phyloP scores from a whole-genome alignment of 257 asterid species.

The Solanum medicagineum region DNA sequence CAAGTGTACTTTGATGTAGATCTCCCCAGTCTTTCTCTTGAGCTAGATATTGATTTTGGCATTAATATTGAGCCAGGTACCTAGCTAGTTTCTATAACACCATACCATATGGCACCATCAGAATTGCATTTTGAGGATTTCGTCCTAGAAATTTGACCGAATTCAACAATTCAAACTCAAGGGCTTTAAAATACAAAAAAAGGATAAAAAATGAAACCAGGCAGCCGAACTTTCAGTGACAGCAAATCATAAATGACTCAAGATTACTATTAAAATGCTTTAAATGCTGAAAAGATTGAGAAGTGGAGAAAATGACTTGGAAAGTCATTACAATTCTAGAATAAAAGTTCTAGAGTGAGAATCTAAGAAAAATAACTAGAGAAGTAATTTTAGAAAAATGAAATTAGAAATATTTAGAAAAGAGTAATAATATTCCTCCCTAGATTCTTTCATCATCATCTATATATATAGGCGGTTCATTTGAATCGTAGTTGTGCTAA shows the following conservation, averaged over 20 bases:
- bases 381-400: not conserved
- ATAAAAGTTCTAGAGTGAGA: not conserved
- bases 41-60: too few species aligned
- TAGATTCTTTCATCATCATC: not conserved
- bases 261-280: not conserved
- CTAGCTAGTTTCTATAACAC: too few species aligned
- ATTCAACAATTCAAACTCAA: not conserved
- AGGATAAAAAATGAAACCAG: too few species aligned
- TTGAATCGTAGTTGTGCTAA: not conserved
- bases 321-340: not conserved
- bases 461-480: not conserved
- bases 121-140: too few species aligned
- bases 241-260: not conserved
- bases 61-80: too few species aligned
- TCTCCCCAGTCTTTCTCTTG: too few species aligned
- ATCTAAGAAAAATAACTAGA: not conserved
- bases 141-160: too few species aligned
- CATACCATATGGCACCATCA: too few species aligned
- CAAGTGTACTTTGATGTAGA: too few species aligned
- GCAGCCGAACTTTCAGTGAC: too few species aligned
- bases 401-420: not conserved
- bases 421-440: not conserved
- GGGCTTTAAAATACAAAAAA: not conserved
- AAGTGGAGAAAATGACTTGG: not conserved
- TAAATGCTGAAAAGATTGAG: too few species aligned